Evolutionary conservation across 345 rosid species (phyloP), one percentile per base, ranked within the genome.

Genomic region (Melastoma malabathricum): DNA sequence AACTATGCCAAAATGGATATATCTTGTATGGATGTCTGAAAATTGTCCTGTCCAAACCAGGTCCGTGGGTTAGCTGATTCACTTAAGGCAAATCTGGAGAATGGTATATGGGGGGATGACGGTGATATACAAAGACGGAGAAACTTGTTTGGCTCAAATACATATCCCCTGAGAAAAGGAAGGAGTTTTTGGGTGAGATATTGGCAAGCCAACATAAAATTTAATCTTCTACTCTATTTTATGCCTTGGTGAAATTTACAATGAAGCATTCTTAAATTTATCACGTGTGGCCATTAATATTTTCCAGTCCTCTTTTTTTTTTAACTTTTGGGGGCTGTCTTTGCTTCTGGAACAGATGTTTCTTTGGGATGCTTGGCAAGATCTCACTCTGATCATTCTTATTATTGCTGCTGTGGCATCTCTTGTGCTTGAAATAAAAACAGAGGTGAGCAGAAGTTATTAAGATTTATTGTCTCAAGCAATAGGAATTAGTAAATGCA

Each of bases 91-190:
- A 82, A 76, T 72, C 57, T 82, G 57, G 89, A 83, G 47, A 76
- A 73, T 51, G 98, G 98, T 51, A 75, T 84, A 51, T 46, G 16
- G 38, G 95, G 80, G 41, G 95, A 82, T 60, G 94, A 83, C 60
- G 64, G 58, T 48, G 98, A 87, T 64, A 59, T 92, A 60, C 51
- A 64, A 25, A 72, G 73, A 58, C 76, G 95, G 55, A 79, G 60
- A 62, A 70, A 62, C 69, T 72, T 58, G 57, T 92, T 82, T 81
- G 98, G 98, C 44, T 72, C 90, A 52, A 92, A 92, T 69, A 84
- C 94, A 15, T 92, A 92, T 68, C 98, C 98, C 41, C 79, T 46
- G 44, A 88, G 81, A 65, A 87, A 87, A 65, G 97, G 98, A 58
- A 75, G 97, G 62, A 74, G 84, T 63, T 92, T 92, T 65, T 83